phyloP scores from a whole-genome alignment of 805 yeast species.

The Metschnikowia similis region DNA sequence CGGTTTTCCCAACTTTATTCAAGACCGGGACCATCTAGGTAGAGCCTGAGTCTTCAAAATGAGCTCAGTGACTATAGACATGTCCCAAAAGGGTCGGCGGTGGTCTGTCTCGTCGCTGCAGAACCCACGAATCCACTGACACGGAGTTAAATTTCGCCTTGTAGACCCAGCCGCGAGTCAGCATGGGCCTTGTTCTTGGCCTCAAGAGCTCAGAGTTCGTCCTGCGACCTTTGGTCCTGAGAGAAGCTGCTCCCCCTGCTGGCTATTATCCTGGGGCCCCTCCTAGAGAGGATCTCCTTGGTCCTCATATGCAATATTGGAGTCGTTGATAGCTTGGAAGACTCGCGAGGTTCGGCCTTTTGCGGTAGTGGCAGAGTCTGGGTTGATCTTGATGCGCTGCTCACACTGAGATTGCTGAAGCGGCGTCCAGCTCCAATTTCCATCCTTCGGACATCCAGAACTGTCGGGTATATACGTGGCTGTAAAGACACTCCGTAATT shows the following conservation, averaged over 20 bases:
- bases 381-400: no score
- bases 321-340: no score
- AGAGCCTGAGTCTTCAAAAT: conserved; percentile 54
- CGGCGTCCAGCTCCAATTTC: no score
- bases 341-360: no score
- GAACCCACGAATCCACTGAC: conserved; percentile 86
- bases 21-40: conserved; percentile 46
- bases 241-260: conserved; percentile 17
- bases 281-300: conserved; percentile 14
- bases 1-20: conserved; percentile 28
- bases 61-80: conserved; percentile 40
- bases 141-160: no score
- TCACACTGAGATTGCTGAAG: no score
- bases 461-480: no score
- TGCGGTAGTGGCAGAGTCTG: no score
- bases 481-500: no score
- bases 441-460: no score
- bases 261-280: conserved; percentile 19
- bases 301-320: no score
- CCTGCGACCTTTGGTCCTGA: conserved; percentile 22
- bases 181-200: conserved; percentile 24
- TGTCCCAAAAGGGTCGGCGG: conserved; percentile 19
- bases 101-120: conserved; percentile 16
- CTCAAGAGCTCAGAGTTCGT: conserved; percentile 23
- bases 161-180: conserved; percentile 17